Base-by-base conservation (phyloP, 1,284 basidiomycete species). In the Golubevia sp. region DNA sequence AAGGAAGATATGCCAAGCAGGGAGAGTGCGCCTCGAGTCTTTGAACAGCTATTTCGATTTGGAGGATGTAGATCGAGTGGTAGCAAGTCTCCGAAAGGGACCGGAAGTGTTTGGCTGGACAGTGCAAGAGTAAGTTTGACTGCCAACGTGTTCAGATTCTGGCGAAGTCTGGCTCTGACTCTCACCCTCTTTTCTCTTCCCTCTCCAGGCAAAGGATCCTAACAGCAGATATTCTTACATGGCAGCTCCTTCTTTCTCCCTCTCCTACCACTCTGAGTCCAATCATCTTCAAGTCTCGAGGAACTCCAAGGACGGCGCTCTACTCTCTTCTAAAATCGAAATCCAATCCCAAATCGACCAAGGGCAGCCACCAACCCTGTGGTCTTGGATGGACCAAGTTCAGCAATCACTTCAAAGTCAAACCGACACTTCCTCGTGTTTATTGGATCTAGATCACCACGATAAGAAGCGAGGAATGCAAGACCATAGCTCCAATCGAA, bases 21-120 rank as follows among this genome's bases (percentile, higher is more conserved):
- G 11, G 30, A 34, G 30, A 34, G 30, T 11, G 30, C 30, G 4
- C 11, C 30, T 34, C 30, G 11, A 34, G 30, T 34, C 30, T 34
- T 34, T 11, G 30, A 34, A 3, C 11, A 3, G 30, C 30, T 34
- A 3, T 34, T 34, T 34, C 30, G 30, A 3, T 34, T 34, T 34
- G 30, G 30, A 5, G 30, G 30, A 34, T 5, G 30, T 11, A 3
- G 30, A 34, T 34, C 30, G 4, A 34, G 30, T 34, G 4, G 5
- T 34, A 34, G 30, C 30, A 34, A 34, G 30, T 86, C 1, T 76
- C 86, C 20, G 73, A 74, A 51, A 58, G 63, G 64, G 1, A 68
- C 86, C 0, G 86, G 86, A 1, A 84, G 86, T 52, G 73, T 87
- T 1, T 87, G 87, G 87, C 77, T 87, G 0, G 87, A 87, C 59